Evolutionary conservation across 2,329 filamentous ascomycete species (phyloP).

Genomic region (Colletotrichum sp.): DNA sequence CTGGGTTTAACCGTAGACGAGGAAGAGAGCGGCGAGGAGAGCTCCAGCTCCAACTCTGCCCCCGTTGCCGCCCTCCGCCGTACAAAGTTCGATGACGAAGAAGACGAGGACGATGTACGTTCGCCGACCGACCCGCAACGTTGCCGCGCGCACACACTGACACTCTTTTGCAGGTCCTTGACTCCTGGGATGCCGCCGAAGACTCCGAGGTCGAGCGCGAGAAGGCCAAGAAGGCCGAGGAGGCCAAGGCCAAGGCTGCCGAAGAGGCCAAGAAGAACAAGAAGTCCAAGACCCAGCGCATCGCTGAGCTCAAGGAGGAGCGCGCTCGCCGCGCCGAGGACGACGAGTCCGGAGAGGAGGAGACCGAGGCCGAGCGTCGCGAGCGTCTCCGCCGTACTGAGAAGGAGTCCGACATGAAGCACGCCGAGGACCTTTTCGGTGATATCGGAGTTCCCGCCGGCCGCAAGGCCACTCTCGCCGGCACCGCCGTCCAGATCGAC

Average conservation of each 20-base stretch:
- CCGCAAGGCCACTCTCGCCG: constrained; percentile 71
- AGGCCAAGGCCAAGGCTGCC: constrained; percentile 87
- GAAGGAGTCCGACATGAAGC: constrained; percentile 85
- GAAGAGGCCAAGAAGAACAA: constrained; percentile 88
- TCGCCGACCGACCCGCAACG: not conserved
- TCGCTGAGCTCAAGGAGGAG: constrained; percentile 77
- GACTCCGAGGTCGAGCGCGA: constrained; percentile 97
- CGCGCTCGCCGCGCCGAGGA: constrained; percentile 60
- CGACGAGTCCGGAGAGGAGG: constrained; percentile 55
- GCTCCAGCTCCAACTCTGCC: constrained; percentile 41
- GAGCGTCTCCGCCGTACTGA: constrained; percentile 80
- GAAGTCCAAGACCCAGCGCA: constrained; percentile 86
- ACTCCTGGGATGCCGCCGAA: constrained; percentile 96
- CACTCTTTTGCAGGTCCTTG: constrained; percentile 71
- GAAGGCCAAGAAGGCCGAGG: constrained; percentile 87
- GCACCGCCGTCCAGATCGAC: constrained; percentile 72
- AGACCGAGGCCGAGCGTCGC: constrained; percentile 75
- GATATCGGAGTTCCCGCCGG: constrained; percentile 70
- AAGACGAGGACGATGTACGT: constrained; percentile 81
- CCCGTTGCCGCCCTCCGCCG: constrained; percentile 46
- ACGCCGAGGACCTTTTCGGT: constrained; percentile 91
- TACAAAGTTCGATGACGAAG: constrained; percentile 87
- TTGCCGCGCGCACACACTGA: not conserved
- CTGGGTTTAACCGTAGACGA: constrained; percentile 36
- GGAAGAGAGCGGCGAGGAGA: constrained; percentile 41